These are phyloP conservation scores for Dryadomyces quercus-mongolicae DNA, from an alignment of 2,329 filamentous ascomycete genomes.

Conservation along the genomic window DNA sequence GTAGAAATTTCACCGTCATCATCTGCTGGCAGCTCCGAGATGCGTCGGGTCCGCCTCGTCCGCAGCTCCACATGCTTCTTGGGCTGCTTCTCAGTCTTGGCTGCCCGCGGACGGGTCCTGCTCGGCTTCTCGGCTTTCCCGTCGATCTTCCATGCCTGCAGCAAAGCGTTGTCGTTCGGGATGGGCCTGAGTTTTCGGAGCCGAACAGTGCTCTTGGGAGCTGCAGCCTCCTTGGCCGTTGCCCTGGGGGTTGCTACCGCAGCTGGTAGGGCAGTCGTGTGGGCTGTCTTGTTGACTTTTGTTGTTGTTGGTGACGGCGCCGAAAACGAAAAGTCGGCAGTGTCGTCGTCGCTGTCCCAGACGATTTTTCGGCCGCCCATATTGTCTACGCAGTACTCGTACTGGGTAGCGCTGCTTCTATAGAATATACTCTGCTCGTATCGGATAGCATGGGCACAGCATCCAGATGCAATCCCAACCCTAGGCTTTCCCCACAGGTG, in stretches of 20 bases:
- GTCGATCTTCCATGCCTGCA: constrained; percentile 3
- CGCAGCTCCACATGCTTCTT: constrained; percentile 6
- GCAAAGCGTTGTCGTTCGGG: constrained; percentile 3
- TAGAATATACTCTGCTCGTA: no score
- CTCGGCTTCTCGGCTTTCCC: neutral
- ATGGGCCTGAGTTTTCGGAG: constrained; percentile 6
- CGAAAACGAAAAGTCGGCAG: neutral
- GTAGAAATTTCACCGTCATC: constrained; percentile 8
- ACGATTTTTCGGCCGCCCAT: constrained; percentile 6
- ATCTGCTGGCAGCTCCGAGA: constrained; percentile 3
- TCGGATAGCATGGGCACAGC: neutral
- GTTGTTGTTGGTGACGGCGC: neutral
- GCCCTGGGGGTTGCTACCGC: neutral
- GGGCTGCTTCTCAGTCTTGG: neutral
- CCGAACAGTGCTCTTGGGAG: neutral
- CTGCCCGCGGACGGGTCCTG: neutral
- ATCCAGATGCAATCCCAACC: no score
- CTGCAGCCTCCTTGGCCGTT: neutral
- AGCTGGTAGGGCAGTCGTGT: no score
- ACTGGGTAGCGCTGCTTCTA: neutral
- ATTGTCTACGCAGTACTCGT: no score
- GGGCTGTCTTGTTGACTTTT: neutral
- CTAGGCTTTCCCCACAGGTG: no score
- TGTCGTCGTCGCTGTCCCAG: constrained; percentile 9
- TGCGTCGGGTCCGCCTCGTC: constrained; percentile 5